Evolutionary conservation across 169 alveolate genomes (phyloP).

Genomic region (Eimeria acervulina): DNA sequence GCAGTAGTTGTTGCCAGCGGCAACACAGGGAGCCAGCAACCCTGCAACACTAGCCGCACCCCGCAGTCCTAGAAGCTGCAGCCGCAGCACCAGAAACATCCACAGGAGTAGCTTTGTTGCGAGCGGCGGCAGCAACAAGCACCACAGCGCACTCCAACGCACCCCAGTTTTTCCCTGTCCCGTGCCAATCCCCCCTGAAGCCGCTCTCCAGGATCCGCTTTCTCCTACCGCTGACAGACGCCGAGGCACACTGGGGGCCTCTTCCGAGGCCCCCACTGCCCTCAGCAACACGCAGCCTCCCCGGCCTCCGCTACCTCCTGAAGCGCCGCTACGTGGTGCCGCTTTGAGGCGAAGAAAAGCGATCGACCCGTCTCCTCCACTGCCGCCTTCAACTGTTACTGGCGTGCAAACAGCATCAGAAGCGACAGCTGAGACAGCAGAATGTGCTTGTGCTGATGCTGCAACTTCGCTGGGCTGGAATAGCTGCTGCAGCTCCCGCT

Average conservation of each 20-base stretch:
- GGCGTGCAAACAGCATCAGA: slow-evolving; percentile 26
- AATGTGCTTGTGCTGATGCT: neutral
- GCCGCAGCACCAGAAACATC: neutral
- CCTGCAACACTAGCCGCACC: neutral
- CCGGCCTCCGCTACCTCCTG: slow-evolving; percentile 75
- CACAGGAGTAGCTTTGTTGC: neutral
- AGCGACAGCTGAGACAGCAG: neutral
- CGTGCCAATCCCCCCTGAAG: slow-evolving; percentile 49
- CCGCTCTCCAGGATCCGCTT: slow-evolving; percentile 59
- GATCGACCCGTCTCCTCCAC: slow-evolving; percentile 68
- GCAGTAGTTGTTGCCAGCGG: neutral
- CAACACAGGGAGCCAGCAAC: neutral
- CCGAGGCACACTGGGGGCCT: neutral
- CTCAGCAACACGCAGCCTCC: slow-evolving; percentile 70
- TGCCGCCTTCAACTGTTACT: slow-evolving; percentile 72
- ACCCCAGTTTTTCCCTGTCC: slow-evolving; percentile 68
- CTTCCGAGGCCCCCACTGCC: slow-evolving; percentile 57
- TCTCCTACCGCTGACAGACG: slow-evolving; percentile 1
- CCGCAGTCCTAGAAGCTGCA: neutral
- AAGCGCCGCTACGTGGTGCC: slow-evolving; percentile 77
- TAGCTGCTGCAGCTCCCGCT: slow-evolving; percentile 6
- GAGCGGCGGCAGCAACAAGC: slow-evolving; percentile 12
- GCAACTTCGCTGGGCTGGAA: neutral
- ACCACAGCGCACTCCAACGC: neutral
- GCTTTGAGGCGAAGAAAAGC: slow-evolving; percentile 73